Evolutionary conservation across 148 eudicot genomes (phyloP).

Genomic region (Rhododendron vialii): DNA sequence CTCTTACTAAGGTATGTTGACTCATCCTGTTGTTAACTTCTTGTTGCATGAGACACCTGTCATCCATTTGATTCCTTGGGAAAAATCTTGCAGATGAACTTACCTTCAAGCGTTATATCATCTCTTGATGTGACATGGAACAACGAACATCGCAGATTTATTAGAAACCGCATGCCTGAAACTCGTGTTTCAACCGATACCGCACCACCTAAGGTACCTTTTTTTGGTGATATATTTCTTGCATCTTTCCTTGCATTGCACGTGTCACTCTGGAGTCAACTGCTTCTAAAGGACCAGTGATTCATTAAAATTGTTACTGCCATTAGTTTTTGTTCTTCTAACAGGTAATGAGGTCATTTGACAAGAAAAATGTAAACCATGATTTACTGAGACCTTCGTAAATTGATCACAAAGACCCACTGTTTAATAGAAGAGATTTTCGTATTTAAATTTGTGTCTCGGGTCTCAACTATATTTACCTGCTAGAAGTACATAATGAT

Average conservation of each 20-base stretch:
- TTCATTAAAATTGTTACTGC: too few species aligned
- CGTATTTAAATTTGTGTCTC: neutral
- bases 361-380: neutral
- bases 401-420: neutral
- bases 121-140: slow-evolving; percentile 41
- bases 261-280: neutral
- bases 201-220: slow-evolving; percentile 42
- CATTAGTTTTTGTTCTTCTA: neutral
- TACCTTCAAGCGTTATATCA: slow-evolving; percentile 43
- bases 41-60: slow-evolving; percentile 3
- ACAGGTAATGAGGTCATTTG: neutral
- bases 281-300: neutral
- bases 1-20: slow-evolving; percentile 46
- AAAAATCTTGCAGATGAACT: slow-evolving; percentile 41
- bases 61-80: slow-evolving; percentile 10
- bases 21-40: neutral
- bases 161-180: slow-evolving; percentile 43
- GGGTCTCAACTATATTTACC: neutral
- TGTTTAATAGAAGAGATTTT: neutral
- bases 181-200: slow-evolving; percentile 48
- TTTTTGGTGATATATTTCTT: neutral
- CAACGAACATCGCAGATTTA: slow-evolving; percentile 20
- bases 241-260: neutral
- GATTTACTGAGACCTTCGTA: neutral
- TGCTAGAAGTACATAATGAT: neutral